Conservation (phyloP, 805 yeast species). For the Cyberlindnera saturnus region DNA sequence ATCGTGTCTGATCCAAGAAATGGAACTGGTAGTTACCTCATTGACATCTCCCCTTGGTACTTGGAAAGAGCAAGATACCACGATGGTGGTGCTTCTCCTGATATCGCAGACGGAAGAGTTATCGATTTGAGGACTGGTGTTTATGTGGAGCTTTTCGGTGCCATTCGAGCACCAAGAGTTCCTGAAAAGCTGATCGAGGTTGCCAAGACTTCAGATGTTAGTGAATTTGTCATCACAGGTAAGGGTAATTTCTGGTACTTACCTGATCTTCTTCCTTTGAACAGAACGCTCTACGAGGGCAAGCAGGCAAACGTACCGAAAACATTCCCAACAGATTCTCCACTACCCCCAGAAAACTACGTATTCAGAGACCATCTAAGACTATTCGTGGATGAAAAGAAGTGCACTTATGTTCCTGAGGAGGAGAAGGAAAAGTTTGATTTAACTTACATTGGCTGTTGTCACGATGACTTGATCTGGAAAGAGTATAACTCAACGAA, state of each 20-base stretch:
- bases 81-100: constrained; percentile 39
- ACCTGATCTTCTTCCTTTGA: constrained; percentile 47
- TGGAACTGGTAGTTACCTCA: constrained; percentile 37
- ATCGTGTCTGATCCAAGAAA: constrained; percentile 39
- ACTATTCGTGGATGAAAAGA: constrained; percentile 31
- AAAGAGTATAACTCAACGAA: constrained; percentile 31
- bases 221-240: constrained; percentile 30
- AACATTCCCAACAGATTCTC: constrained; percentile 34
- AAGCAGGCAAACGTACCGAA: constrained; percentile 40
- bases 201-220: constrained; percentile 8
- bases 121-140: constrained; percentile 55
- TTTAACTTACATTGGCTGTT: constrained; percentile 33
- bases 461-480: constrained; percentile 35
- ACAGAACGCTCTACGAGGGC: constrained; percentile 55
- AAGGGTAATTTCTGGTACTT: constrained; percentile 41
- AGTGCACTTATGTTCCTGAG: constrained; percentile 35
- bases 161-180: constrained; percentile 20
- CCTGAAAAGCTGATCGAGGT: constrained; percentile 10
- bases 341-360: constrained; percentile 23
- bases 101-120: constrained; percentile 46
- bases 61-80: constrained; percentile 43
- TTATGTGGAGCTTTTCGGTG: constrained; percentile 54
- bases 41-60: constrained; percentile 46
- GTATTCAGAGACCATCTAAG: constrained; percentile 31
- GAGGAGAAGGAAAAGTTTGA: constrained; percentile 32